Evolutionary conservation across 148 eudicot genomes (phyloP), one percentile per base, ranked within the genome.

Genomic region (Silene latifolia): DNA sequence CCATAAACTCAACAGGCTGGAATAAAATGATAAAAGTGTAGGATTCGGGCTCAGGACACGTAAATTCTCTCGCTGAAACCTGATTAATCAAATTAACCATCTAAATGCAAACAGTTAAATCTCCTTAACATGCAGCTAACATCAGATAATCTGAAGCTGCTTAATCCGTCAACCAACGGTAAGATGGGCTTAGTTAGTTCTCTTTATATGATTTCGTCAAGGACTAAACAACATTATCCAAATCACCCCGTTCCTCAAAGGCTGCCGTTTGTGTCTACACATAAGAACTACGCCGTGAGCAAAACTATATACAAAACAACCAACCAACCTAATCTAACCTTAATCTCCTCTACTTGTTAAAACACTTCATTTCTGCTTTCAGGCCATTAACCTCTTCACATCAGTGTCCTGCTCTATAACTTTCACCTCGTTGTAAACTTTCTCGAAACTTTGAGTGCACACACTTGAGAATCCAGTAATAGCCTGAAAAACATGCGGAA

Each of bases 401-500:
- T 86, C 87, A 53, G 80, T 87, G 72, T 85, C 82, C 69, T 85
- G 90, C 21, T 88, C 88, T 44, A 78, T 70, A 58, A 57, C 82
- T 68, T 90, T 90, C 1, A 89, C 89, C 78, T 84, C 74, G 80
- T 84, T 94, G 65, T 84, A 88, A 8, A 92, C 97, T 2, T 85
- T 80, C 81, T 91, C 97, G 61, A 87, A 89, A 56, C 86, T 85
- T 51, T 89, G 85, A 32, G 82, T 89, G 74, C 90, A 95, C 35
- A 89, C 96, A 14, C 87, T 90, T 21, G 98, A 88, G 42, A 92
- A 95, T 7, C 96, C 97, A 0, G 93, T 92, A 53, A 95, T 83
- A 0, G 96, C 93, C 85, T 95, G 97, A 77, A 95, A 95, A 20
- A 87, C 93, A 59, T 92, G 93, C 5, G 93, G 97, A 59, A 95